Percentiles rank a stretch among this genome's conserved stretches.
Conservation (phyloP, 2,329 filamentous ascomycete species). For the Zasmidium cellare region DNA sequence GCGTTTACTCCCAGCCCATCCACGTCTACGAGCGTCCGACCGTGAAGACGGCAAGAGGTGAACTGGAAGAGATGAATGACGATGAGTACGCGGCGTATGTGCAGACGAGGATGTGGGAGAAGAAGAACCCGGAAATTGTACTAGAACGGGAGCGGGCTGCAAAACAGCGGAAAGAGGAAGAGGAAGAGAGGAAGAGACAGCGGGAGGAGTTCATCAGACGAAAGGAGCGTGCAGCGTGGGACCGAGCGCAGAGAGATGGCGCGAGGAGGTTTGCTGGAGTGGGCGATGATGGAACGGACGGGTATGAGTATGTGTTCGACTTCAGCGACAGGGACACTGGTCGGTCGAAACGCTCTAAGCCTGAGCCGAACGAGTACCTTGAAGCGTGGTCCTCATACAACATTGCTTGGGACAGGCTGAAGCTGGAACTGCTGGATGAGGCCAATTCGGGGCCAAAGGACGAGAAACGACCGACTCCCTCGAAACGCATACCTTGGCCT, state of each 20-base stretch:
- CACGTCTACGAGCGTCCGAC: conserved; percentile 75
- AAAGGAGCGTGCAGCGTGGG: conserved; percentile 36
- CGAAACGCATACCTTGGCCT: conserved; percentile 67
- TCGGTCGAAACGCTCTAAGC: conserved; percentile 9
- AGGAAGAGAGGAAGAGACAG: conserved; percentile 40
- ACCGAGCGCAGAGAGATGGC: conserved; percentile 35
- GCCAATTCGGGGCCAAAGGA: not conserved
- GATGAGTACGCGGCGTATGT: conserved; percentile 90
- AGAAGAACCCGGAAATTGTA: conserved; percentile 78
- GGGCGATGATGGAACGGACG: conserved; percentile 43
- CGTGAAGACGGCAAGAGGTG: conserved; percentile 53
- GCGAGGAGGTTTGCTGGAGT: conserved; percentile 37
- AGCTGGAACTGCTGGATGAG: conserved; percentile 23
- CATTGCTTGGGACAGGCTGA: conserved; percentile 32
- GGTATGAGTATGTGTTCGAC: conserved; percentile 56
- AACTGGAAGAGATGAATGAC: conserved; percentile 82
- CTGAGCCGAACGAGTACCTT: conserved; percentile 24
- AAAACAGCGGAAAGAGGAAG: conserved; percentile 49
- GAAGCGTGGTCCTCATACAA: conserved; percentile 31
- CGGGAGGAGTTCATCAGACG: conserved; percentile 45
- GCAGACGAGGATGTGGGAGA: conserved; percentile 90
- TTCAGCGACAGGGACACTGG: conserved; percentile 13
- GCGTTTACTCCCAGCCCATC: conserved; percentile 93
- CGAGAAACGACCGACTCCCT: conserved; percentile 13
- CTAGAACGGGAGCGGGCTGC: conserved; percentile 70